Conservation (phyloP, 768 basidiomycete genomes). For the Rhodotorula diobovata region DNA sequence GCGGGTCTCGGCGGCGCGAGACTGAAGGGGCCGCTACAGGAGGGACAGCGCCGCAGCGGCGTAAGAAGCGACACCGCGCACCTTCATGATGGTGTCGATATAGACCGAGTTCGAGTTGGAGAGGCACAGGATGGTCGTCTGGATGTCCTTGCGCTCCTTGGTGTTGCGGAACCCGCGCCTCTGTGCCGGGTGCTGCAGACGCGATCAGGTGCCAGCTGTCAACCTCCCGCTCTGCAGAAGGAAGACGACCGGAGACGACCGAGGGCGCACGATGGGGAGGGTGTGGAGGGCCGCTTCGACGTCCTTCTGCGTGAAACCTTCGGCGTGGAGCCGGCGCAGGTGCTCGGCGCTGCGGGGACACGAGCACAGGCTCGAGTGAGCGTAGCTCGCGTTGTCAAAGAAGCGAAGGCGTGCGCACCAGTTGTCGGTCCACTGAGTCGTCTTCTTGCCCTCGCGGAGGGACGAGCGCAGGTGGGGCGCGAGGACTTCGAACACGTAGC, state of each 20-base stretch:
- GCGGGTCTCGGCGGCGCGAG: slow-evolving; percentile 57
- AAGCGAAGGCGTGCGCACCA: slow-evolving; percentile 57
- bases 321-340: slow-evolving; percentile 65
- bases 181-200: slow-evolving; percentile 73
- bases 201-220: too few relatives aligned
- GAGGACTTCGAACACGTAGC: slow-evolving; percentile 65
- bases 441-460: slow-evolving; percentile 63
- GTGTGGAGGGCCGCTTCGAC: slow-evolving; percentile 71
- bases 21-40: slow-evolving; percentile 65
- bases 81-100: slow-evolving; percentile 85
- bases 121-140: slow-evolving; percentile 78
- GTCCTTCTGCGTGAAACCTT: slow-evolving; percentile 65
- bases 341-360: slow-evolving; percentile 57
- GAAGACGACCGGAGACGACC: neutral
- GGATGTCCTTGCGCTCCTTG: slow-evolving; percentile 61
- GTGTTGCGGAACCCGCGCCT: slow-evolving; percentile 75
- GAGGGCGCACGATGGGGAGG: slow-evolving; percentile 73
- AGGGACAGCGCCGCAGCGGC: slow-evolving; percentile 48
- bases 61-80: slow-evolving; percentile 43
- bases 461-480: slow-evolving; percentile 76
- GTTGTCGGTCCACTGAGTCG: slow-evolving; percentile 84
- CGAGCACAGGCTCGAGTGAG: too few relatives aligned
- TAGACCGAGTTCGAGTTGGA: slow-evolving; percentile 92
- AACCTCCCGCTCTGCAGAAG: neutral
- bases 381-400: too few relatives aligned